Conservation (phyloP, 495 filamentous ascomycete genomes). For the Sordaria brevicollis region DNA sequence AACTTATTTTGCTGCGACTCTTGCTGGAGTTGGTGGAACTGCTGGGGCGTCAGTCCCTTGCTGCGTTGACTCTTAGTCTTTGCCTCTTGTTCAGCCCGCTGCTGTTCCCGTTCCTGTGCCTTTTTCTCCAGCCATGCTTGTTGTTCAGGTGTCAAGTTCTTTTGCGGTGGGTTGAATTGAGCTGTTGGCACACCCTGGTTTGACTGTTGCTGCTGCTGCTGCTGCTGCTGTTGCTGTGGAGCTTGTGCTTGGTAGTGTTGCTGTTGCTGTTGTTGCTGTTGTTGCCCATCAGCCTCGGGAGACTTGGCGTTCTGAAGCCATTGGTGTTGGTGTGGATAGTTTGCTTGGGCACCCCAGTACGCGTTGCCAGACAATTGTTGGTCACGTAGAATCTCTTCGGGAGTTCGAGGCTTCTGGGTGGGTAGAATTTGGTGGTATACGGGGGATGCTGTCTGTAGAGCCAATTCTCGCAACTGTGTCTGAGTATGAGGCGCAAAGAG, state of each 20-base stretch:
- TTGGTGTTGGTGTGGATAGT: background rate
- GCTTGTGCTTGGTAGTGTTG: background rate
- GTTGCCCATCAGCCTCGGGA: background rate
- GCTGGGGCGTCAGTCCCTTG: background rate
- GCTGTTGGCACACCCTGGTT: background rate
- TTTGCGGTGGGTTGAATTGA: background rate
- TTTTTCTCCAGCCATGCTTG: background rate
- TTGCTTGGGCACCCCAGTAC: background rate
- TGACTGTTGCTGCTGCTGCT: background rate
- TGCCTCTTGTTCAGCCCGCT: background rate
- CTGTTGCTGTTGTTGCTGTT: too few species aligned
- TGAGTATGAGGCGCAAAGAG: background rate
- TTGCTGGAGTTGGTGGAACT: background rate
- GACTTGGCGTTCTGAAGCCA: background rate
- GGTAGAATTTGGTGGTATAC: constrained; percentile 1
- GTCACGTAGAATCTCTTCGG: background rate
- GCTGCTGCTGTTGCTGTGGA: background rate
- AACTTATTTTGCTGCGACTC: background rate
- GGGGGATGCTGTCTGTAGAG: background rate
- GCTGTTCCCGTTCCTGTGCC: background rate
- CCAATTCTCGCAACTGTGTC: background rate
- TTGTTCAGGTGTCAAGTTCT: background rate
- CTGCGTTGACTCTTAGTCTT: background rate
- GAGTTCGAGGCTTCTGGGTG: constrained; percentile 1
- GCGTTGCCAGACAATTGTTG: background rate